Evolutionary conservation across 805 yeast genomes (phyloP).

Genomic region (Kodamaea hsintzibuensis): DNA sequence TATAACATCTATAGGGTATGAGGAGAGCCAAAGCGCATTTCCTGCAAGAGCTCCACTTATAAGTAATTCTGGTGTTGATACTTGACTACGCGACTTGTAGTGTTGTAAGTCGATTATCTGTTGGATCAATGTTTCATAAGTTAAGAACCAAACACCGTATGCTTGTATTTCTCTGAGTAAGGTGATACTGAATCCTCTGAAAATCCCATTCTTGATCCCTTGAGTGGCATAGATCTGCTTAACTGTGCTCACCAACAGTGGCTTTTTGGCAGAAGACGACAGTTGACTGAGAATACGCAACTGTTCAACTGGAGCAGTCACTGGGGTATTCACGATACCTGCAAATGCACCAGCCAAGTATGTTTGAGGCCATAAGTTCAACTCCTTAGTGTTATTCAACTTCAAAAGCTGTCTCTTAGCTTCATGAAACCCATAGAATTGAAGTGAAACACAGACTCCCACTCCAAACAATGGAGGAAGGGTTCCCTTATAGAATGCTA

Average conservation of each 20-base stretch:
- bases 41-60: conserved; percentile 65
- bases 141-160: conserved; percentile 71
- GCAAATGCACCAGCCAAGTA: conserved; percentile 66
- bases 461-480: conserved; percentile 47
- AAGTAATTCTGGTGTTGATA: conserved; percentile 57
- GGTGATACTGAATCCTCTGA: conserved; percentile 57
- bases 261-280: conserved; percentile 26
- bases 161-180: conserved; percentile 65
- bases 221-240: conserved; percentile 38
- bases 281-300: conserved; percentile 62
- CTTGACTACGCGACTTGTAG: conserved; percentile 44
- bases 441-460: conserved; percentile 67
- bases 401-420: conserved; percentile 57
- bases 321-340: conserved; percentile 63
- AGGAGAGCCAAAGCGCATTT: conserved; percentile 61
- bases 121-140: conserved; percentile 59
- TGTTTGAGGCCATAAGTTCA: conserved; percentile 56
- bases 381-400: conserved; percentile 22
- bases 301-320: conserved; percentile 68
- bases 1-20: conserved; percentile 53
- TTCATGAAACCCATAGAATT: conserved; percentile 72
- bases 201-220: conserved; percentile 52
- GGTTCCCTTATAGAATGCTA: conserved; percentile 48
- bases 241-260: conserved; percentile 36
- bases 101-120: conserved; percentile 32